Evolutionary conservation across 495 filamentous ascomycete genomes (phyloP).

Genomic region (Neurospora sp.): DNA sequence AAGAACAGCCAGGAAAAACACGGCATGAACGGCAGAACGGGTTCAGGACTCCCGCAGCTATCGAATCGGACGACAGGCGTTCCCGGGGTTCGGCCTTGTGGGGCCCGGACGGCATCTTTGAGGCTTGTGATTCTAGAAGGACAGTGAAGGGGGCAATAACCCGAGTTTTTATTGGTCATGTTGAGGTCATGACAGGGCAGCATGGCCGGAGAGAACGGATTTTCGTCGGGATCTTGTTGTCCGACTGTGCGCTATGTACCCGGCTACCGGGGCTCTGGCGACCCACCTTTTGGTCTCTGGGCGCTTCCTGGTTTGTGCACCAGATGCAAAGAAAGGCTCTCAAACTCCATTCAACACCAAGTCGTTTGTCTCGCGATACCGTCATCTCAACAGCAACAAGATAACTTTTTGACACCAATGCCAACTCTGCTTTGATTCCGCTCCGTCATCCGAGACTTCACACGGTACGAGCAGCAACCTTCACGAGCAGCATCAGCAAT

Average conservation of each 20-base stretch:
- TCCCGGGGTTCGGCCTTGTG: neutral
- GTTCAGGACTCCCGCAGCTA: neutral
- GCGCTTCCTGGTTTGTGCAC: no score
- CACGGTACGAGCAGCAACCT: neutral
- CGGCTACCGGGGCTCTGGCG: no score
- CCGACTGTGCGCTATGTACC: neutral
- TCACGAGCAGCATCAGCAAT: neutral
- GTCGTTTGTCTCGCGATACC: neutral
- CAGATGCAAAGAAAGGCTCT: no score
- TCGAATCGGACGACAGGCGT: neutral
- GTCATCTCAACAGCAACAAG: neutral
- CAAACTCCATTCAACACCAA: neutral
- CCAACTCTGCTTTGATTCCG: neutral
- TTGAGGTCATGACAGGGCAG: neutral
- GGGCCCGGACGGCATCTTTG: neutral
- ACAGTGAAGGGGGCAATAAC: neutral
- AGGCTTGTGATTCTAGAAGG: neutral
- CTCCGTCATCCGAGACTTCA: neutral
- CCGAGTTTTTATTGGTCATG: neutral
- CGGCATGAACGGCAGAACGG: neutral
- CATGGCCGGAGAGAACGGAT: neutral
- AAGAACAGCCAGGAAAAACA: neutral
- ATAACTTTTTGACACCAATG: neutral
- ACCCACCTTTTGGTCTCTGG: no score
- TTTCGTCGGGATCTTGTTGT: neutral